A percentile compares a stretch with the other conserved stretches of the same genome.
phyloP scores from a whole-genome alignment of 805 yeast genomes.

The Sugiyamaella chiloensis region DNA sequence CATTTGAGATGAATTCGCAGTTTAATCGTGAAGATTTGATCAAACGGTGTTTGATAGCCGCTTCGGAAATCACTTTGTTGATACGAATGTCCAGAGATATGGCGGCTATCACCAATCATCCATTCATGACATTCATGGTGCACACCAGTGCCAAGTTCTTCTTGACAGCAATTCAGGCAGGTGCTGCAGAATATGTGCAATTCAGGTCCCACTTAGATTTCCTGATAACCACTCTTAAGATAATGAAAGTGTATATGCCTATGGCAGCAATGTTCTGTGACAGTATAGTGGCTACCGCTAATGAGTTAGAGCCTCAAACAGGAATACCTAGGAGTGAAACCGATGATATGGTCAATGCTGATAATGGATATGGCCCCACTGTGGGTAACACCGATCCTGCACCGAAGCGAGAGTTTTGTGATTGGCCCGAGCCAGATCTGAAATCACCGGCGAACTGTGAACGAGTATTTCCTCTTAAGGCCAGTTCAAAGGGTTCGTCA shows the following conservation, averaged over 20 bases:
- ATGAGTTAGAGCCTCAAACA: neutral
- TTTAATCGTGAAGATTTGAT: slow-evolving; percentile 22
- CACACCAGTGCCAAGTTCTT: slow-evolving; percentile 18
- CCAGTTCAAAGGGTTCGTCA: neutral
- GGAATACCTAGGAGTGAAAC: neutral
- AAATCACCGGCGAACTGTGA: neutral
- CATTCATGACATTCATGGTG: slow-evolving; percentile 15
- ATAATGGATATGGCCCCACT: neutral
- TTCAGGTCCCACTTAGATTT: slow-evolving; percentile 15
- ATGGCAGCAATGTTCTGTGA: slow-evolving; percentile 15
- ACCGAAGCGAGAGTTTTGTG: neutral
- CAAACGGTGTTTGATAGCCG: slow-evolving; percentile 22
- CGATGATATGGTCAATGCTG: neutral
- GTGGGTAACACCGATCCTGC: neutral
- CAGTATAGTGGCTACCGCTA: slow-evolving; percentile 12
- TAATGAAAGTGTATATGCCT: slow-evolving; percentile 8
- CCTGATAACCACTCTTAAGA: slow-evolving; percentile 10
- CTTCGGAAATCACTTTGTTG: slow-evolving; percentile 23
- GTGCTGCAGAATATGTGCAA: slow-evolving; percentile 10
- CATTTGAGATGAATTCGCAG: slow-evolving; percentile 15
- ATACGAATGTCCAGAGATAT: slow-evolving; percentile 25
- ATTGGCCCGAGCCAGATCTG: slow-evolving; percentile 1
- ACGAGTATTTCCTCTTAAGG: neutral
- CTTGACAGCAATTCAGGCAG: slow-evolving; percentile 13
- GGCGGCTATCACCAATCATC: slow-evolving; percentile 19